Evolutionary conservation across 768 basidiomycete species (phyloP), one percentile per base, ranked within the genome.

Genomic region (Fibroporia radiculosa): DNA sequence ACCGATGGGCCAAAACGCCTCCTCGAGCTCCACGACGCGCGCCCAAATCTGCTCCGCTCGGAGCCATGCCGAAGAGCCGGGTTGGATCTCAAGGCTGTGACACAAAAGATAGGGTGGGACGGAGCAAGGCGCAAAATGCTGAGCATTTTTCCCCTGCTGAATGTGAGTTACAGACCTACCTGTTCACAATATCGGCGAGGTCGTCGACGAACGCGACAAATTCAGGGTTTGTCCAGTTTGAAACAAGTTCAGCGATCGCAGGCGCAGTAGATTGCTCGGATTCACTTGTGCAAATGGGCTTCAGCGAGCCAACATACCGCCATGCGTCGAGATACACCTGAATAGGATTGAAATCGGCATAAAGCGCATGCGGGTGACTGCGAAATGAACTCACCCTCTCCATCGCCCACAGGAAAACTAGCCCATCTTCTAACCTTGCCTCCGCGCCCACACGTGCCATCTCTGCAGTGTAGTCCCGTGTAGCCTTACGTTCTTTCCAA

Each of bases 341-440:
- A 4, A 22, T 6, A 13, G 26, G 25, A 26, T 6, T 11, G n/a
- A 23, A 27, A 18, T 19, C 29, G 20, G 10, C 42, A 31, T 8
- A 8, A 31, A 31, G n/a, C 10, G 29, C 8, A 8, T 31, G 10
- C 8, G 29, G 10, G 29, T n/a, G 29, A 31, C 29, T 8, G 8
- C 29, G 8, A 8, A 31, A 8, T 31, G 29, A n/a, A 47, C 62
- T 18, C 33, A 84, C 84, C 66, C 75, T 72, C 58, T 87, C 85
- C 84, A 87, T 87, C 0, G 80, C 80, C 84, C 84, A 87, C 12
- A 89, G 62, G 49, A 88, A 80, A 1, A 87, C 66, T 18, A 89
- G 61, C 0, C 80, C 81, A 32, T 88, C 84, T 39, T 75, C 72
- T 16, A 84, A 51, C 0, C 63, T 66, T 3, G 69, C 73, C 13